phyloP scores from a whole-genome alignment of 2,329 filamentous ascomycete genomes.

The Penicillium psychrosexuale region DNA sequence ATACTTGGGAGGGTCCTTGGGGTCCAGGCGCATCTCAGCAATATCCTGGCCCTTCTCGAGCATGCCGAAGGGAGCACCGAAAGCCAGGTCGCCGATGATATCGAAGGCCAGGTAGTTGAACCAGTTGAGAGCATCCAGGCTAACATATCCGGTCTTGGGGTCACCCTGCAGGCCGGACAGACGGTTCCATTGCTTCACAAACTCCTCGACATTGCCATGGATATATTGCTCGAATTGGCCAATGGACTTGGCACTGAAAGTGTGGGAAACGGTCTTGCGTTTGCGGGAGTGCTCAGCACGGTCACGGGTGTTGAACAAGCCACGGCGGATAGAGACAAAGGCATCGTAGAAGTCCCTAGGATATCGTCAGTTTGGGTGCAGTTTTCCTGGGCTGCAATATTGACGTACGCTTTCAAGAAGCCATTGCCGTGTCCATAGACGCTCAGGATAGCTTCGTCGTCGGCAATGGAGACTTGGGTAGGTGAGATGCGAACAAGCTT shows the following conservation, averaged over 20 bases:
- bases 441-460: slow-evolving; percentile 69
- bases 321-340: slow-evolving; percentile 81
- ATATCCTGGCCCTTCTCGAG: slow-evolving; percentile 71
- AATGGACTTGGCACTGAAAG: slow-evolving; percentile 78
- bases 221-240: slow-evolving; percentile 88
- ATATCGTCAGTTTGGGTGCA: background rate
- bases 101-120: slow-evolving; percentile 68
- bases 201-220: slow-evolving; percentile 70
- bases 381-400: background rate
- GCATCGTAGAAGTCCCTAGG: slow-evolving; percentile 80
- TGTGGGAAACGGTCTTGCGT: slow-evolving; percentile 83
- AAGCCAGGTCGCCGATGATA: slow-evolving; percentile 62
- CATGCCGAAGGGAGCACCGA: slow-evolving; percentile 81
- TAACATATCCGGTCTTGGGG: slow-evolving; percentile 54
- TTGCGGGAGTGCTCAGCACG: slow-evolving; percentile 80
- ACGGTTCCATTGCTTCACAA: slow-evolving; percentile 69
- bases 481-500: slow-evolving; percentile 81
- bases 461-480: slow-evolving; percentile 77
- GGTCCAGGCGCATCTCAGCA: slow-evolving; percentile 66
- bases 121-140: slow-evolving; percentile 74
- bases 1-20: slow-evolving; percentile 62
- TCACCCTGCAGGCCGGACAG: slow-evolving; percentile 52
- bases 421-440: slow-evolving; percentile 81
- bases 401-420: slow-evolving; percentile 64
- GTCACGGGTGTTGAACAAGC: slow-evolving; percentile 86